A percentile compares a stretch with the other conserved stretches of the same genome.
phyloP scores from a whole-genome alignment of 768 basidiomycete genomes.

The Amanita subjunquillea region DNA sequence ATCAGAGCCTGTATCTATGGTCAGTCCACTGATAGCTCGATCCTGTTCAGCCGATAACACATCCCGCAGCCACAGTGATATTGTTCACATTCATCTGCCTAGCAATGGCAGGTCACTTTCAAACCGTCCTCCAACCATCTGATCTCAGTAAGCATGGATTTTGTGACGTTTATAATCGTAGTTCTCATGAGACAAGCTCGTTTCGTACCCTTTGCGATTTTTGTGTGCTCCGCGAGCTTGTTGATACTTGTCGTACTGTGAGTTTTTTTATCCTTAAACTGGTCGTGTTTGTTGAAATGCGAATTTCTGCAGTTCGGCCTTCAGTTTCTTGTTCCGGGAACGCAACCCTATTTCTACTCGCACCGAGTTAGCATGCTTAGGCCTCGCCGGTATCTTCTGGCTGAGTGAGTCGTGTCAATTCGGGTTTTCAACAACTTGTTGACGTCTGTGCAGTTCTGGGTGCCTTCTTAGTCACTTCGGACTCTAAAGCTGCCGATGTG shows the following conservation, averaged over 20 bases:
- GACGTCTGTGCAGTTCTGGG: conserved; percentile 50
- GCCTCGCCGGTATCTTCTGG: conserved; percentile 69
- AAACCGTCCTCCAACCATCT: conserved; percentile 57
- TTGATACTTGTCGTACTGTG: conserved; percentile 60
- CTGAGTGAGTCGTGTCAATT: conserved; percentile 38
- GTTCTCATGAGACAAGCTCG: conserved; percentile 41
- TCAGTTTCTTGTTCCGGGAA: conserved; percentile 50
- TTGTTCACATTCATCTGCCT: conserved; percentile 73
- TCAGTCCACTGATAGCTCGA: conserved; percentile 20
- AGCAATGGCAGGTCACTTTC: conserved; percentile 72
- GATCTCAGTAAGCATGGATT: conserved; percentile 58
- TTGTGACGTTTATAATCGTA: conserved; percentile 5
- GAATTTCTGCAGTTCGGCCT: conserved; percentile 38
- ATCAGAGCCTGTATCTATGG: conserved; percentile 61
- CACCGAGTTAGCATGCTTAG: conserved; percentile 63
- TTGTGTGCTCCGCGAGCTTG: conserved; percentile 64
- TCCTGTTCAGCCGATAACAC: neutral
- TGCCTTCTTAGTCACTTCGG: conserved; percentile 62
- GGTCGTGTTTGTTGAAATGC: neutral
- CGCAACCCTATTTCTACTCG: conserved; percentile 75
- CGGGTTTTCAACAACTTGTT: conserved; percentile 5
- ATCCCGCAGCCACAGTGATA: conserved; percentile 45
- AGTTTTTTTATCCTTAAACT: conserved; percentile 15
- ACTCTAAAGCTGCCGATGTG: conserved; percentile 69
- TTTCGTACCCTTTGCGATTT: conserved; percentile 80